Conservation (phyloP, 2,329 filamentous ascomycete species). For the Pseudophaeomoniella oleicola region DNA sequence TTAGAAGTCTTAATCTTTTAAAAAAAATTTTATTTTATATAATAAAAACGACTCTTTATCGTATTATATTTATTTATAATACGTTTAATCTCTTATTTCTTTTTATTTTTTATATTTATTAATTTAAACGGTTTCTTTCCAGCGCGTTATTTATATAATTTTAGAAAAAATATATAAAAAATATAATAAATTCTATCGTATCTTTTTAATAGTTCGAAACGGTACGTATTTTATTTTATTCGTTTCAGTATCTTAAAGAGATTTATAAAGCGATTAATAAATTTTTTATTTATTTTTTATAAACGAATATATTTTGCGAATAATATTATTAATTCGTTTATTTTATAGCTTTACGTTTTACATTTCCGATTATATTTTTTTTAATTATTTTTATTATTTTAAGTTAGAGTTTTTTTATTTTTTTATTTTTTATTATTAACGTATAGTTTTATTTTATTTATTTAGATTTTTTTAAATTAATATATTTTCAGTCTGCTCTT, state of each 20-base stretch:
- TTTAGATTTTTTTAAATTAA: slow-evolving; percentile 5
- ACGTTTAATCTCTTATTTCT: no score
- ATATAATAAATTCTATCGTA: no score
- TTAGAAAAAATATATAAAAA: no score
- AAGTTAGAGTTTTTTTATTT: slow-evolving; percentile 3
- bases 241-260: no score
- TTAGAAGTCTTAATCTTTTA: no score
- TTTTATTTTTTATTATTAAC: slow-evolving; percentile 5
- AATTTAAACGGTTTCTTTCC: no score
- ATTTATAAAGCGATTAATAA: slow-evolving; percentile 5
- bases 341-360: slow-evolving; percentile 3
- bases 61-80: no score
- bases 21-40: no score
- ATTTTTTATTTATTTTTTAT: slow-evolving; percentile 2
- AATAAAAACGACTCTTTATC: no score
- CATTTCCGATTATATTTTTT: slow-evolving; percentile 2
- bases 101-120: no score
- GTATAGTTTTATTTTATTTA: slow-evolving; percentile 3
- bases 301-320: slow-evolving; percentile 3
- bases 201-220: no score
- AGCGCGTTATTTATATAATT: no score
- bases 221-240: neutral
- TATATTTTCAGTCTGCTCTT: slow-evolving; percentile 2
- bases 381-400: slow-evolving; percentile 3
- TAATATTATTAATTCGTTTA: neutral